Evolutionary conservation across 2,329 filamentous ascomycete genomes (phyloP).

Genomic region (Aspergillus thermomutatus): DNA sequence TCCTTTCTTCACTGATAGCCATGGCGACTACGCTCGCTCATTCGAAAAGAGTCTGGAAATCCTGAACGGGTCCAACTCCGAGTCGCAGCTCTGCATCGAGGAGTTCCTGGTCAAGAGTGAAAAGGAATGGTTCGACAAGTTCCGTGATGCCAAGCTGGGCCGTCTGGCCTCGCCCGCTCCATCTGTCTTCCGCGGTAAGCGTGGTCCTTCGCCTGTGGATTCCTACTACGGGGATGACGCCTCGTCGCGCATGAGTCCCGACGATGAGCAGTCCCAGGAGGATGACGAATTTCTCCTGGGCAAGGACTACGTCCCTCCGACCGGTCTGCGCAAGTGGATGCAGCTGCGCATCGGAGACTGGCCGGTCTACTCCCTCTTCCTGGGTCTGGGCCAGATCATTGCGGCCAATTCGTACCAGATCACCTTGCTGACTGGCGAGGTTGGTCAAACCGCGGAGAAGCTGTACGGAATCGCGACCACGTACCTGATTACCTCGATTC

Average conservation of each 20-base stretch:
- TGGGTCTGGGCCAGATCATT: constrained; percentile 62
- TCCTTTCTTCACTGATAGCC: constrained; percentile 63
- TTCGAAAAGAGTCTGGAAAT: constrained; percentile 56
- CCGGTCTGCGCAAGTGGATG: constrained; percentile 52
- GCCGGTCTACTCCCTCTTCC: constrained; percentile 60
- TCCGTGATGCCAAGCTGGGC: constrained; percentile 56
- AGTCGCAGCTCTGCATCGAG: constrained; percentile 59
- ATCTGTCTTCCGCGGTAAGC: constrained; percentile 27
- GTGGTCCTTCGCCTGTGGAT: constrained; percentile 31
- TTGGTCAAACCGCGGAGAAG: constrained; percentile 56
- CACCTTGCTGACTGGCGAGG: constrained; percentile 61
- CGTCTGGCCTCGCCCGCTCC: constrained; percentile 39
- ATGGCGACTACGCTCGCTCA: constrained; percentile 56
- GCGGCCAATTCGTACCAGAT: constrained; percentile 66
- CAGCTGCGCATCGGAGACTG: constrained; percentile 57
- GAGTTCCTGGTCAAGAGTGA: constrained; percentile 63
- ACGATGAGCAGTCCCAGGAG: constrained; percentile 34
- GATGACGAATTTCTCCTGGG: constrained; percentile 55
- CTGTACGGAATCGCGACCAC: constrained; percentile 59
- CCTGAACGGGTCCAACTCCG: constrained; percentile 55
- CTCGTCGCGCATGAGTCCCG: constrained; percentile 22
- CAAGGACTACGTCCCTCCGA: constrained; percentile 54
- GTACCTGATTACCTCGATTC: constrained; percentile 54
- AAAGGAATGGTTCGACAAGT: constrained; percentile 61
- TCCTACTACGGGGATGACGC: constrained; percentile 39